These are phyloP conservation scores for Dryadomyces quercus-mongolicae DNA, from an alignment of 2,329 filamentous ascomycete genomes.

Conservation along the genomic window DNA sequence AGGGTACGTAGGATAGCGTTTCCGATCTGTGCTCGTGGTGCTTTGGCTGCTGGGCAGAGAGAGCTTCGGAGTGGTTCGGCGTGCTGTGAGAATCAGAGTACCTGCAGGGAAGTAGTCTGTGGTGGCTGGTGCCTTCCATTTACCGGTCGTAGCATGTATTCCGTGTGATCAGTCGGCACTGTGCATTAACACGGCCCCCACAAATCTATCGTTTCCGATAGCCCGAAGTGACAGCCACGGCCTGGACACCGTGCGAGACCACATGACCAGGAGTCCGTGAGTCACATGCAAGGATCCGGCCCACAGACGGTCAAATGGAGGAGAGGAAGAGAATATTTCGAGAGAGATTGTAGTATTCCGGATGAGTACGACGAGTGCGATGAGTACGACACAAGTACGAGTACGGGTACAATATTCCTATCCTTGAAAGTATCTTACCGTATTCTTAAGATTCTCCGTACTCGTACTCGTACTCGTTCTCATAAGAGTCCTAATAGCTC, in stretches of 20 bases:
- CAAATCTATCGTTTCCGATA: constrained; percentile 7
- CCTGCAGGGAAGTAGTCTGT: background rate
- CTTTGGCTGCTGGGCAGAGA: background rate
- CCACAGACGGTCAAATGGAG: background rate
- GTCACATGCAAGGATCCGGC: constrained; percentile 2
- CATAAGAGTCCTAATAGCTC: too few species aligned
- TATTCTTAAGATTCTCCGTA: too few species aligned
- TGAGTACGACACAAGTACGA: too few species aligned
- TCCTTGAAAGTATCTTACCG: too few species aligned
- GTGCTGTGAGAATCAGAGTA: background rate
- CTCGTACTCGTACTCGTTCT: background rate
- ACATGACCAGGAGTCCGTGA: background rate
- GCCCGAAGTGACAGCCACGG: constrained; percentile 1
- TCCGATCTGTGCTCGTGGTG: background rate
- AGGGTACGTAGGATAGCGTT: too few species aligned
- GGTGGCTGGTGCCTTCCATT: background rate
- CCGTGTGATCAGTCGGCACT: background rate
- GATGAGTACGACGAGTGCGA: too few species aligned
- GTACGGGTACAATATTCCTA: too few species aligned
- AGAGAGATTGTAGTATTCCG: too few species aligned
- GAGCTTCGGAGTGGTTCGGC: too few species aligned
- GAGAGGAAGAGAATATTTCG: too few species aligned
- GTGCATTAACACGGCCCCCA: background rate
- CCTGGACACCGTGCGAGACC: background rate
- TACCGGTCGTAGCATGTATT: background rate